Evolutionary conservation across 371 early-diverging fungal genomes (phyloP).

Genomic region (Racocetra persica): DNA sequence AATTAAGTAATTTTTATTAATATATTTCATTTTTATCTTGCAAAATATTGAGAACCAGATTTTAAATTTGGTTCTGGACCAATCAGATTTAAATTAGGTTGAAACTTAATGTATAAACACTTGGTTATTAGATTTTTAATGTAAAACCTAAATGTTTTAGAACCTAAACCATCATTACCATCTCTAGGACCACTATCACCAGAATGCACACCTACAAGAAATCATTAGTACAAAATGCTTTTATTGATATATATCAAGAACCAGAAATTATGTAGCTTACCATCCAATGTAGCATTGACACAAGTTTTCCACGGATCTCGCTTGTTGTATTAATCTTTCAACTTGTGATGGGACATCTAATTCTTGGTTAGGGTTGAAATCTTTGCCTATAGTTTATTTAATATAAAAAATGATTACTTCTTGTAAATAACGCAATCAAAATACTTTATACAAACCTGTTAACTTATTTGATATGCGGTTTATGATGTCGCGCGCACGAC

Average conservation of each 20-base stretch:
- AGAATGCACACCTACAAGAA: slow-evolving; percentile 39
- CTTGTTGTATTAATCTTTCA: slow-evolving; percentile 92
- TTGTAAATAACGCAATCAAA: background rate
- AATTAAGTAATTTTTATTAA: too few species aligned
- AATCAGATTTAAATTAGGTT: too few species aligned
- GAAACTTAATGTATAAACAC: too few species aligned
- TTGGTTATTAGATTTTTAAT: too few species aligned
- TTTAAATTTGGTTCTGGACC: too few species aligned
- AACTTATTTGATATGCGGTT: slow-evolving; percentile 63
- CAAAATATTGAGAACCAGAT: too few species aligned
- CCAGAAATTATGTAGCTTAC: slow-evolving; percentile 62
- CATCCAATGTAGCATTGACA: slow-evolving; percentile 97
- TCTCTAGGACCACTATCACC: background rate
- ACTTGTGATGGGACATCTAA: slow-evolving; percentile 91
- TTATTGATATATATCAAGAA: background rate
- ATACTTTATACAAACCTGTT: slow-evolving; percentile 53
- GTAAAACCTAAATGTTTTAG: too few species aligned
- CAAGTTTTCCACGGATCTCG: slow-evolving; percentile 93
- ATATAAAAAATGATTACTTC: too few species aligned
- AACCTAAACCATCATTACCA: background rate
- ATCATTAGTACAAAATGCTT: background rate
- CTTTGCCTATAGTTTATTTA: slow-evolving; percentile 75
- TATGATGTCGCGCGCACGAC: slow-evolving; percentile 67
- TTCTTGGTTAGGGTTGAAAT: slow-evolving; percentile 86
- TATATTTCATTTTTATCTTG: too few species aligned